Evolutionary conservation across 139 green algal species (phyloP).

Genomic region (Tetraselmis chui): DNA sequence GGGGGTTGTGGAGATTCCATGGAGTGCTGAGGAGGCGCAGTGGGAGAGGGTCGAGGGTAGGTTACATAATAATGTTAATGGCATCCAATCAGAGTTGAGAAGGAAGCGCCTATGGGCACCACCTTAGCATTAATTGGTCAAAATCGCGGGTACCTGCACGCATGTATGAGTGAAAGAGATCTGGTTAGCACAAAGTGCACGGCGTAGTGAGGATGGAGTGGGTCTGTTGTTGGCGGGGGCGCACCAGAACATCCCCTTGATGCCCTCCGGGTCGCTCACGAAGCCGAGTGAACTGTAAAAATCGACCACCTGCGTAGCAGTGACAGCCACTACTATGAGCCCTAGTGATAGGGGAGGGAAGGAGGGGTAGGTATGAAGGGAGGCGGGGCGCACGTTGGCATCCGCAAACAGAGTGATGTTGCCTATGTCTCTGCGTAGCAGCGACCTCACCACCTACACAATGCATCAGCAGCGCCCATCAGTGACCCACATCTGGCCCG

Average conservation of each 20-base stretch:
- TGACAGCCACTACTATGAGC: neutral
- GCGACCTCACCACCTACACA: constrained; percentile 43
- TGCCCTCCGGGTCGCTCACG: constrained; percentile 81
- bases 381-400: constrained; percentile 31
- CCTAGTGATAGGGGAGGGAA: neutral
- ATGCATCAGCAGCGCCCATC: neutral
- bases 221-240: too few relatives aligned
- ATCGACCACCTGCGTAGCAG: constrained; percentile 51
- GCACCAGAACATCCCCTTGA: constrained; percentile 79
- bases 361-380: neutral
- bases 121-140: too few relatives aligned
- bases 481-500: neutral
- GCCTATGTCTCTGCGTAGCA: constrained; percentile 81
- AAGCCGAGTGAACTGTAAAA: constrained; percentile 91
- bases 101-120: too few relatives aligned
- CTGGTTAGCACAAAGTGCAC: too few relatives aligned
- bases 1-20: too few relatives aligned
- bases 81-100: too few relatives aligned
- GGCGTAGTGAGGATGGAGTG: too few relatives aligned
- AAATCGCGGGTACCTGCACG: neutral
- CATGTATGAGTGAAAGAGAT: too few relatives aligned
- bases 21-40: too few relatives aligned
- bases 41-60: too few relatives aligned
- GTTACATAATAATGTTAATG: too few relatives aligned
- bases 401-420: constrained; percentile 99